These are phyloP conservation scores for Tubosaeta brunneosetosa DNA, from an alignment of 768 basidiomycete species.

Conservation along the genomic window DNA sequence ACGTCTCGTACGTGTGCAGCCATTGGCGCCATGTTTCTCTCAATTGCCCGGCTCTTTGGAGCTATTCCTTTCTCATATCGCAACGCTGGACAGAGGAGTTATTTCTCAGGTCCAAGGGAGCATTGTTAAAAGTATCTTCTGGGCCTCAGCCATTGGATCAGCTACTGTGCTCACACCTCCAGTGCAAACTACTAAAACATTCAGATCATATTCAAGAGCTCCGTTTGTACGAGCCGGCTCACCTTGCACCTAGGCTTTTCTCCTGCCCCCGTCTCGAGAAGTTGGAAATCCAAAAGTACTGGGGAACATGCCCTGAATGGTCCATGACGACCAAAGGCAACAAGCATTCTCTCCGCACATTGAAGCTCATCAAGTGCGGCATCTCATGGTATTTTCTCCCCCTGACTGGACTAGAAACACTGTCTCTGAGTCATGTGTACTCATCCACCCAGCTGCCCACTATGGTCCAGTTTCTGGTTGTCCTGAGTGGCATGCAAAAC, in stretches of 20 bases:
- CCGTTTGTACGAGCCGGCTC: too few species aligned
- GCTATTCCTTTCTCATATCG: slow-evolving; percentile 23
- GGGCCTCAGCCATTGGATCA: too few species aligned
- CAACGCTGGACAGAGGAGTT: slow-evolving; percentile 37
- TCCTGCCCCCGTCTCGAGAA: not conserved
- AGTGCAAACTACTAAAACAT: not conserved
- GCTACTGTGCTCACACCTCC: not conserved
- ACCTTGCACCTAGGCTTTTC: not conserved
- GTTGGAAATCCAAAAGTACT: not conserved
- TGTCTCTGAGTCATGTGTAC: slow-evolving; percentile 28
- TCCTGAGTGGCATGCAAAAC: slow-evolving; percentile 19
- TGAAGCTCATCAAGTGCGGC: not conserved
- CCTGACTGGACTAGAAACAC: slow-evolving; percentile 27
- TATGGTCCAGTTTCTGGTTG: slow-evolving; percentile 26
- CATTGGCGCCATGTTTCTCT: not conserved
- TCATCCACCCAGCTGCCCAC: slow-evolving; percentile 19
- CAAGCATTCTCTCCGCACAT: not conserved
- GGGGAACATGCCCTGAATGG: too few species aligned
- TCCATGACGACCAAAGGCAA: not conserved
- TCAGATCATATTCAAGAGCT: not conserved
- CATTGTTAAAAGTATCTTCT: slow-evolving; percentile 15
- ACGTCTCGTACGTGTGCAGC: not conserved
- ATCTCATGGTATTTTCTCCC: not conserved
- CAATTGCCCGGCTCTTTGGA: not conserved
- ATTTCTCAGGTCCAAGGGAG: slow-evolving; percentile 40